A percentile compares a stretch with the other conserved stretches of the same genome.
Evolutionary conservation across 176 grass and related monocot species (phyloP).

Genomic region (Neostapfia colusana): DNA sequence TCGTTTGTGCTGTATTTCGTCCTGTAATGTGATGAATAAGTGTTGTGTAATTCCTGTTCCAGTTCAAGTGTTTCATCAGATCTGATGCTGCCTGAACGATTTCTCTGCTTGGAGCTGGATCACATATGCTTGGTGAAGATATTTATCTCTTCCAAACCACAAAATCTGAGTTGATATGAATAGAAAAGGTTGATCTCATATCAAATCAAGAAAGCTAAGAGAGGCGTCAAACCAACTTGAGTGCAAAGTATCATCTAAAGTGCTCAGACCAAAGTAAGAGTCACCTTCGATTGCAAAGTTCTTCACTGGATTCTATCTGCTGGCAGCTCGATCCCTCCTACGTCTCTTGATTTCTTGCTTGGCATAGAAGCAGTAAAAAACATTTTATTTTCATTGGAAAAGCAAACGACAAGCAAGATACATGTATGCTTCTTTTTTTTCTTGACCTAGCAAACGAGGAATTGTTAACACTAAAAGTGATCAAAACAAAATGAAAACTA

Average conservation of each 20-base stretch:
- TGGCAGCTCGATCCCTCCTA: slow-evolving; percentile 17
- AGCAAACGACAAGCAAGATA: neutral
- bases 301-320: slow-evolving; percentile 26
- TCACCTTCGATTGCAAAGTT: slow-evolving; percentile 32
- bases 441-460: neutral
- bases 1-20: slow-evolving; percentile 29
- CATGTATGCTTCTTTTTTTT: neutral
- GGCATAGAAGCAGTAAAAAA: slow-evolving; percentile 7
- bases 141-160: neutral
- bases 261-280: slow-evolving; percentile 8
- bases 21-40: slow-evolving; percentile 23
- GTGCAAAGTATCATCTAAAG: slow-evolving; percentile 33
- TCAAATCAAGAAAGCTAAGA: slow-evolving; percentile 14
- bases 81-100: neutral
- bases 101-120: neutral
- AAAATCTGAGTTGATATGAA: neutral
- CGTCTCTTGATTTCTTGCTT: slow-evolving; percentile 28
- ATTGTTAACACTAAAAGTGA: neutral
- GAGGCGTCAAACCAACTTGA: slow-evolving; percentile 37
- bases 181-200: neutral
- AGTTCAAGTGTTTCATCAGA: neutral
- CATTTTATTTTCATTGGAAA: neutral
- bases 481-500: slow-evolving; percentile 15
- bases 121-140: neutral
- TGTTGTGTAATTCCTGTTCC: slow-evolving; percentile 2